Conservation (phyloP, 495 filamentous ascomycete species). For the Jackrogersella multiformis region DNA sequence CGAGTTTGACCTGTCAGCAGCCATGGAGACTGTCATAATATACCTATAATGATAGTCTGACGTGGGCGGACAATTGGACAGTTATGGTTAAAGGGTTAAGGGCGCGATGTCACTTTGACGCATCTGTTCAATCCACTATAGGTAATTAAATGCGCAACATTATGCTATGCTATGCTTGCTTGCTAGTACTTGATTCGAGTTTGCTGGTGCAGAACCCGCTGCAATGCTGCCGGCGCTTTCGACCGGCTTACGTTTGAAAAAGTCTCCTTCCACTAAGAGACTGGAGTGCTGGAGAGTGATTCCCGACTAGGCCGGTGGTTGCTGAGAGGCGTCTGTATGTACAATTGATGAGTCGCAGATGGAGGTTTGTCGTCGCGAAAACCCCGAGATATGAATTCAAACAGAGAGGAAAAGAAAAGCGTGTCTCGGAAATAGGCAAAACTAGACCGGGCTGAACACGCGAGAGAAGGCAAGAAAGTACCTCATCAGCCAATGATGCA, state of each 20-base stretch:
- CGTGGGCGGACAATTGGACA: constrained; percentile 20
- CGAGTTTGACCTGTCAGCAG: constrained; percentile 48
- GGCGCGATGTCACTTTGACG: constrained; percentile 43
- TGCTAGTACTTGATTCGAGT: constrained; percentile 33
- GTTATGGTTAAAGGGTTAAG: constrained; percentile 3
- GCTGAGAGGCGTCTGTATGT: constrained; percentile 29
- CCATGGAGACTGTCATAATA: constrained; percentile 46
- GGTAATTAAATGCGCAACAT: constrained; percentile 41
- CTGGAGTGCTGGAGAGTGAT: constrained; percentile 34
- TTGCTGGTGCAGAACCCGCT: constrained; percentile 30
- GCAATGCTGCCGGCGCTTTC: constrained; percentile 23
- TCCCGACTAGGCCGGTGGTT: constrained; percentile 38
- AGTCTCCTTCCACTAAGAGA: constrained; percentile 44
- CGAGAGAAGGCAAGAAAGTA: constrained; percentile 30
- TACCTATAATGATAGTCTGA: too few species aligned
- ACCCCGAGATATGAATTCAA: constrained; percentile 31
- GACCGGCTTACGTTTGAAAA: constrained; percentile 36
- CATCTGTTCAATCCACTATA: constrained; percentile 47
- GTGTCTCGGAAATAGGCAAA: constrained; percentile 43
- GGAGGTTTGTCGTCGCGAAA: constrained; percentile 25
- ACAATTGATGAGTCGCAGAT: constrained; percentile 19
- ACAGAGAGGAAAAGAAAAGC: constrained; percentile 26
- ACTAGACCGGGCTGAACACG: constrained; percentile 37
- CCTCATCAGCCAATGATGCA: constrained; percentile 26
- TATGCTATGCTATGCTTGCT: constrained; percentile 30